Base-by-base conservation (phyloP, 495 filamentous ascomycete genomes). In the Aspergillus affinis region DNA sequence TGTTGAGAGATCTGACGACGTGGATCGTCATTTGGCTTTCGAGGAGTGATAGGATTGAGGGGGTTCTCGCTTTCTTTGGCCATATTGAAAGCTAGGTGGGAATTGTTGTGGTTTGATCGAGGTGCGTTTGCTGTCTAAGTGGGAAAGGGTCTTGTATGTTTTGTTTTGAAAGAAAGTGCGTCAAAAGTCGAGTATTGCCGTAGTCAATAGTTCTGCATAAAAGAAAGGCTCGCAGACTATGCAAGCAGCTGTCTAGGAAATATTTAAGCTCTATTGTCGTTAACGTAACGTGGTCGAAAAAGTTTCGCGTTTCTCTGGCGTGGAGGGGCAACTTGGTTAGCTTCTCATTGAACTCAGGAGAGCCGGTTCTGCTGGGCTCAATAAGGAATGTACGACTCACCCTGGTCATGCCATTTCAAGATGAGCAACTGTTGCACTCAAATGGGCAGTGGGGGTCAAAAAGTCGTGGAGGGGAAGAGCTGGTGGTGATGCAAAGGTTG, bases 21-120 rank as follows among this genome's bases (percentile, higher is more conserved):
- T 21, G 65, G 51, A n/a, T 72, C 65, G 29, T 71, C 66, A 26
- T 70, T 67, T 26, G 69, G 67, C 30, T 64, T 71, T 32, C 62
- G 62, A 44, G 75, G 74, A 26, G 72, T 75, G 36, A 68, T 59
- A n/a, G 69, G 63, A 36, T 73, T 71, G 23, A 54, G 57, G 15
- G 77, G 75, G 19, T 74, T 72, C 51, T 64, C 72, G 58, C 74
- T 76, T 74, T 80, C 77, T 64, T 69, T 70, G 4, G 76, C 77
- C 77, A 80, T 79, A 8, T 30, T 65, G 61, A 13, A 23, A 6
- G 36, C 27, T 6, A 10, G 4, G 23, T n/a, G 20, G 21, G 48
- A 36, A 49, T 29, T 48, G 32, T 47, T 47, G 20, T 54, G 20
- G 32, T 30, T 50, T 30, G 6, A 44, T 44, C 15, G 44, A 19